phyloP scores from a whole-genome alignment of 2,329 filamentous ascomycete genomes.

The Apiospora saccharicola region DNA sequence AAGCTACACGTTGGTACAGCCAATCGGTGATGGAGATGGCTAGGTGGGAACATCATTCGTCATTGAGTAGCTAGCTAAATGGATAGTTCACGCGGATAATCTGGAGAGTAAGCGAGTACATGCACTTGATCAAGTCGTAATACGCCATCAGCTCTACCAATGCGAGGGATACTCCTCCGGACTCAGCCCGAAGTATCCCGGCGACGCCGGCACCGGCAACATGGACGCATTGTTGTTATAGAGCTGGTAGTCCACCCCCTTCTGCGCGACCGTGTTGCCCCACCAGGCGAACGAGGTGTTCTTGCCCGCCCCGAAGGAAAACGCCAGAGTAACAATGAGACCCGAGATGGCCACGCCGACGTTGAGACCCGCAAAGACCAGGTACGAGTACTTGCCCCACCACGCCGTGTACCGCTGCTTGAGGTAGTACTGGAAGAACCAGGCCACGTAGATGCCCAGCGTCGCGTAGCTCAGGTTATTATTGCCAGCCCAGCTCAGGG shows the following conservation, averaged over 20 bases:
- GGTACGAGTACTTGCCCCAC: constrained; percentile 44
- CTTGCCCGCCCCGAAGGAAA: constrained; percentile 37
- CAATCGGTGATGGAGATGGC: constrained; percentile 40
- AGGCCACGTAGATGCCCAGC: constrained; percentile 40
- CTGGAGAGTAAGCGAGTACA: neutral
- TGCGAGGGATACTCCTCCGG: constrained; percentile 25
- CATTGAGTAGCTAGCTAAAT: neutral
- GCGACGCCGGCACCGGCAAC: constrained; percentile 19
- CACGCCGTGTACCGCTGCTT: constrained; percentile 42
- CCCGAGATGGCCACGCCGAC: constrained; percentile 46
- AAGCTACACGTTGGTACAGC: constrained; percentile 52
- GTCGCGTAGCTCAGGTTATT: constrained; percentile 42
- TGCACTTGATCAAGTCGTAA: too few species aligned
- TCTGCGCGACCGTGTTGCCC: constrained; percentile 50
- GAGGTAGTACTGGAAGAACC: constrained; percentile 38
- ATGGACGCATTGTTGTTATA: constrained; percentile 30
- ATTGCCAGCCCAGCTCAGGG: constrained; percentile 39
- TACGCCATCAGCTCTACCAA: constrained; percentile 22
- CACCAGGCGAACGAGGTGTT: constrained; percentile 48
- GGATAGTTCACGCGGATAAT: too few species aligned
- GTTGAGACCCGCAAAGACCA: constrained; percentile 44
- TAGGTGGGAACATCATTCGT: neutral
- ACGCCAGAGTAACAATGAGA: constrained; percentile 38
- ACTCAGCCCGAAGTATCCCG: constrained; percentile 26
- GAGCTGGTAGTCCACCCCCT: constrained; percentile 28